Evolutionary conservation across 306 rosid genomes (phyloP), one percentile per base, ranked within the genome.

Genomic region (Cicer bijugum): DNA sequence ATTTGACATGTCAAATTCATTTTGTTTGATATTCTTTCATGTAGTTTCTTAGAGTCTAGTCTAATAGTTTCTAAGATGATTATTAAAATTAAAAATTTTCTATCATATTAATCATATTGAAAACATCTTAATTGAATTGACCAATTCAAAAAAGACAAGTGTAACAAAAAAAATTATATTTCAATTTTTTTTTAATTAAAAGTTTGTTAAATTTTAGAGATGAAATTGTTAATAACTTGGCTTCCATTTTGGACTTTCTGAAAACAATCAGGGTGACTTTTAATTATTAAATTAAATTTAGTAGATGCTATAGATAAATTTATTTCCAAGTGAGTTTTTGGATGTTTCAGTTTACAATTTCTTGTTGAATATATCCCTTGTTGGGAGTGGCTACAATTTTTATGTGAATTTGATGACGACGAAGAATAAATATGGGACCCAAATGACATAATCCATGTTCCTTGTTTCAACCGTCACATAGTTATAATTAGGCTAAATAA

Each of bases 391-490:
- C 66, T 28, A 28, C 35, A 3, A 28, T 3, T 4, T 28, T 0
- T 28, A 28, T 4, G 35, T 28, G 35, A 28, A 28, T 28, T 28
- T 9, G 53, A 39, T 33, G 48, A 33, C 33, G 59, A 71, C 14
- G 74, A 57, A 39, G 78, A 78, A 62, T 55, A 44, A 45, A 37
- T 45, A 68, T 57, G 79, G 77, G 69, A 60, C 52, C 59, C 12
- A 57, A 53, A 40, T 75, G 79, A 66, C 56, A 62, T 65, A 37
- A 79, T 79, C 50, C 47, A 23, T 40, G 6, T 86, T 86, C 33
- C 51, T 61, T 0, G 16, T 37, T 72, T 76, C 63, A 56, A 80
- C 47, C 19, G 60, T 74, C 15, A 37, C 12, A 37, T 37, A 53
- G 58, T 60, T 60, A 33, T 66, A 43, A 43, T 43, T 45, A 65